Base-by-base conservation (phyloP, 2,329 filamentous ascomycete genomes). In the Fusarium illudens region DNA sequence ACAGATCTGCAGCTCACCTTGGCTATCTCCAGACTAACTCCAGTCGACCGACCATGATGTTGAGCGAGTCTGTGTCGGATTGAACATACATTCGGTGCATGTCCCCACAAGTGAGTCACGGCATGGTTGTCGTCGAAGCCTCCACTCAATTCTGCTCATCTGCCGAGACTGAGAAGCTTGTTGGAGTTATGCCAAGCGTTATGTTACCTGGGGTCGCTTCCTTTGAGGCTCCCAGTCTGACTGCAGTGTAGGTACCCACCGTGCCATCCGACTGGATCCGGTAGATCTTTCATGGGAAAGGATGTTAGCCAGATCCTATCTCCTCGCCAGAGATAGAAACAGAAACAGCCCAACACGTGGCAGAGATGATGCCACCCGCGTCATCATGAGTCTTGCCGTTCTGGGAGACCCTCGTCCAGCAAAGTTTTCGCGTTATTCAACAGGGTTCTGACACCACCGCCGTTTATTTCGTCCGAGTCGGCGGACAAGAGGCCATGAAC, bases 161-260 rank as follows among this genome's bases (percentile, higher is more conserved):
- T 37, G 13, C 17, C 20, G 19, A 19, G 10, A 32, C 8, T 9
- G 39, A 25, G 46, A 39, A 52, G 48, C 46, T 49, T 62, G 57
- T 62, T 34, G 51, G 37, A 49, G 67, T 71, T 71, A 70, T 71
- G 71, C 53, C 54, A 54, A 57, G 36, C 60, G 60, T 68, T 68
- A 67, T 64, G 64, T 34, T n/a, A n/a, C 3, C 46, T 49, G 22
- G 39, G 49, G 29, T 22, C 39, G 15, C 39, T 46, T 46, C 37
- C 30, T 27, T 29, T 36, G 30, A 60, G 46, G 52, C 55, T 58
- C 55, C 29, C 12, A 15, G 30, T 46, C 34, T 44, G 54, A 48
- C 30, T 56, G 19, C 22, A 33, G 29, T 32, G 62, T n/a, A n/a
- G n/a, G n/a, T 58, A 60, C 52, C 61, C 62, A 54, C 46, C 42